These are phyloP conservation scores for Saprolegnia parasitica DNA, from an alignment of 352 stramenopile genomes.

Conservation along the genomic window DNA sequence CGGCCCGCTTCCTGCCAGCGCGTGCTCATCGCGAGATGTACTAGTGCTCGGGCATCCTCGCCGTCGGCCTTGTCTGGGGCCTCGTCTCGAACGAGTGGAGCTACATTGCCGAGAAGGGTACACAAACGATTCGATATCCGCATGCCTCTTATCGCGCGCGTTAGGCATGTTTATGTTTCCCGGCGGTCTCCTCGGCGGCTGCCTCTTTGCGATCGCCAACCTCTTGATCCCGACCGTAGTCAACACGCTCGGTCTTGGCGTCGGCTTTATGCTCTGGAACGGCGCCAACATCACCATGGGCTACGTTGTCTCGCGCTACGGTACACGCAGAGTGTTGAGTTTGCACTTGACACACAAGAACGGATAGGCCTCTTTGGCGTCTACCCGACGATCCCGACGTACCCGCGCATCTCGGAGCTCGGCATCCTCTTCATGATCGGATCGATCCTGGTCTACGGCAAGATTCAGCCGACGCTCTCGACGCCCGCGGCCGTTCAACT, in stretches of 20 bases:
- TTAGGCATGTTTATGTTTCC: slow-evolving; percentile 71
- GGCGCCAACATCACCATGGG: slow-evolving; percentile 77
- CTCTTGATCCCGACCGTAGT: slow-evolving; percentile 81
- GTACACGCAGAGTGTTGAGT: neutral
- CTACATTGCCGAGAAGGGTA: slow-evolving; percentile 48
- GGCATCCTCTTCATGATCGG: slow-evolving; percentile 75
- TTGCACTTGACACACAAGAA: neutral
- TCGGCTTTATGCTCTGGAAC: slow-evolving; percentile 87
- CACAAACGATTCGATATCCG: neutral
- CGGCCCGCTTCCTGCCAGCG: neutral
- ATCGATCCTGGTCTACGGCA: slow-evolving; percentile 72
- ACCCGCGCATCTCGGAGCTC: slow-evolving; percentile 48
- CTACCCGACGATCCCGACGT: slow-evolving; percentile 50
- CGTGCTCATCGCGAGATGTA: slow-evolving; percentile 18
- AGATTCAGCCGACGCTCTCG: slow-evolving; percentile 61
- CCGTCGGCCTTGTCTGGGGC: slow-evolving; percentile 70
- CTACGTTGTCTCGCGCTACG: slow-evolving; percentile 70
- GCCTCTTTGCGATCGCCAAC: slow-evolving; percentile 75
- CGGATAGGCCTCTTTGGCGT: slow-evolving; percentile 53
- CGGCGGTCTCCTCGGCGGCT: slow-evolving; percentile 65
- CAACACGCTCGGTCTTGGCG: slow-evolving; percentile 68
- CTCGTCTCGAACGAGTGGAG: slow-evolving; percentile 78
- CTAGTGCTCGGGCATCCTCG: slow-evolving; percentile 79
- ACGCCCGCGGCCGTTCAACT: slow-evolving; percentile 8
- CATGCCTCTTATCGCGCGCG: neutral